Conservation (phyloP, 371 early-diverging fungal species). For the Mucor sp. region DNA sequence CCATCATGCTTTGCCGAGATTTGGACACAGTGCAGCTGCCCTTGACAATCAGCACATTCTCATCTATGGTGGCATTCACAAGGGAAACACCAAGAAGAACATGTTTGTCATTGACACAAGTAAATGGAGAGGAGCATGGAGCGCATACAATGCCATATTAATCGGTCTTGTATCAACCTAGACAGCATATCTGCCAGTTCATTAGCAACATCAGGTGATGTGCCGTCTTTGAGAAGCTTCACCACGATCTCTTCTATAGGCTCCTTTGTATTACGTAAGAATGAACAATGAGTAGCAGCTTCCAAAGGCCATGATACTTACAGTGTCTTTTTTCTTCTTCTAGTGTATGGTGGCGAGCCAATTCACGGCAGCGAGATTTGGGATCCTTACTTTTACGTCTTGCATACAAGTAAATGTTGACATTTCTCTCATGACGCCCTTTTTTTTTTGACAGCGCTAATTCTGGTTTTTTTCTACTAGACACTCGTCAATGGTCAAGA, state of each 20-base stretch:
- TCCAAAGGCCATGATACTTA: background rate
- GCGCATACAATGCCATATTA: background rate
- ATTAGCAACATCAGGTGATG: slow-evolving; percentile 25
- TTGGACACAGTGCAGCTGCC: slow-evolving; percentile 52
- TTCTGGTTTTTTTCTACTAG: background rate
- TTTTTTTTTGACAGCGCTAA: background rate
- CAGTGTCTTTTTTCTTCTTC: background rate
- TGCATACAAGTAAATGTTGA: slow-evolving; percentile 25
- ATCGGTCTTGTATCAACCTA: background rate
- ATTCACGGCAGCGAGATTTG: slow-evolving; percentile 19
- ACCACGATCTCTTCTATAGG: slow-evolving; percentile 18
- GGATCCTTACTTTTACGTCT: slow-evolving; percentile 31
- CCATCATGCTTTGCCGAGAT: slow-evolving; percentile 38
- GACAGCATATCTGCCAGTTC: slow-evolving; percentile 25
- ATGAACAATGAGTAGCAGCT: background rate
- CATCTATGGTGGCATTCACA: slow-evolving; percentile 51
- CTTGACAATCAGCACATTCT: slow-evolving; percentile 48
- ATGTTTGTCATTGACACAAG: slow-evolving; percentile 55
- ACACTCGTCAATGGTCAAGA: slow-evolving; percentile 50
- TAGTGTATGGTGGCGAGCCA: slow-evolving; percentile 38
- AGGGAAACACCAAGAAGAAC: slow-evolving; percentile 40
- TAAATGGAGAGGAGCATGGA: slow-evolving; percentile 8
- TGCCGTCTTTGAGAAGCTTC: slow-evolving; percentile 26
- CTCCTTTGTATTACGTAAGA: slow-evolving; percentile 28
- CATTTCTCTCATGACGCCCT: background rate